Evolutionary conservation across 2,329 filamentous ascomycete species (phyloP).

Genomic region (Daldinia sp.): DNA sequence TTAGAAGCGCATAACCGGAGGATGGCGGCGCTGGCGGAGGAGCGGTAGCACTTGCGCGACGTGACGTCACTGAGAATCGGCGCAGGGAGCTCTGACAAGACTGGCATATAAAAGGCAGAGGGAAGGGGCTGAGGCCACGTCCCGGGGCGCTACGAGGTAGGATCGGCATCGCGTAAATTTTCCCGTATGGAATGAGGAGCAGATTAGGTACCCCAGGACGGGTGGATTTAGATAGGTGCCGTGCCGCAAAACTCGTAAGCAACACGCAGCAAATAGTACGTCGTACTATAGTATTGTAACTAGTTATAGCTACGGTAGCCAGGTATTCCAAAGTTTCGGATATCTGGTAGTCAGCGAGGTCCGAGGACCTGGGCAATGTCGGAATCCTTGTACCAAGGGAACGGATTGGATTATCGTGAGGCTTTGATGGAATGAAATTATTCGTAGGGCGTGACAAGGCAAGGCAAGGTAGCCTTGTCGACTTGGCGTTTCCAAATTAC

Average conservation of each 20-base stretch:
- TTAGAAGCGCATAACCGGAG: conserved; percentile 63
- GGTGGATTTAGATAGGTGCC: neutral
- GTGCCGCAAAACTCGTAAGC: neutral
- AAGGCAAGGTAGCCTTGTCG: neutral
- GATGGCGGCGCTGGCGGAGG: conserved; percentile 51
- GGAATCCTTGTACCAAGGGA: neutral
- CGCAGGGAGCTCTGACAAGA: conserved; percentile 39
- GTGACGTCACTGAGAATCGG: conserved; percentile 16
- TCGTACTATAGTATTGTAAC: too few relatives aligned
- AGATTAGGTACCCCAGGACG: too few relatives aligned
- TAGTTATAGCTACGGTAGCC: too few relatives aligned
- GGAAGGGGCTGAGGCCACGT: conserved; percentile 2
- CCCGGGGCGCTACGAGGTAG: conserved; percentile 13
- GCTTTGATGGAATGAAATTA: neutral
- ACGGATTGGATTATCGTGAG: neutral
- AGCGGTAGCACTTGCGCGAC: neutral
- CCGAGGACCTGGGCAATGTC: neutral
- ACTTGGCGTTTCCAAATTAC: neutral
- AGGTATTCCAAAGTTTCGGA: neutral
- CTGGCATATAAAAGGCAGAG: conserved; percentile 42
- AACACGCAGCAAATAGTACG: too few relatives aligned
- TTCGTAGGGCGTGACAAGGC: neutral
- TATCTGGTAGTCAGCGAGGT: neutral
- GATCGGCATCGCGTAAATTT: conserved; percentile 19
- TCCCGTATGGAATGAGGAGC: neutral